Evolutionary conservation across 1,284 basidiomycete species (phyloP).

Genomic region (Mycena sp.): DNA sequence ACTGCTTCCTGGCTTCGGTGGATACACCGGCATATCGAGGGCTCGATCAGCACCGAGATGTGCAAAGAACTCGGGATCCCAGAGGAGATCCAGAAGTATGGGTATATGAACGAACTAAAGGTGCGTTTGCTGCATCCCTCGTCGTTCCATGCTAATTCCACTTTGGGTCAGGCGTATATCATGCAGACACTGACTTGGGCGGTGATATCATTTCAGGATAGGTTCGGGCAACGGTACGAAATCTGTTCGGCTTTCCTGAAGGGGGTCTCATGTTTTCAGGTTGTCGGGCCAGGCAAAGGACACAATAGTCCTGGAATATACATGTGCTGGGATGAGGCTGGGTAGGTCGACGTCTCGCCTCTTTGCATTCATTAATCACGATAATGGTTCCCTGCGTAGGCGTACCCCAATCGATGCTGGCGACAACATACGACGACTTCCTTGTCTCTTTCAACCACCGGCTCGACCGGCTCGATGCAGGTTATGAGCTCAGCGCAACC

Average conservation of each 20-base stretch:
- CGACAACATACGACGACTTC: conserved; percentile 29
- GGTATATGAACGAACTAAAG: conserved; percentile 32
- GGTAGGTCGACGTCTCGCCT: neutral
- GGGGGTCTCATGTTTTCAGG: neutral
- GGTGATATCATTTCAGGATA: conserved; percentile 31
- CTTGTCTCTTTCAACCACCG: conserved; percentile 29
- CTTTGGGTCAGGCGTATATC: conserved; percentile 18
- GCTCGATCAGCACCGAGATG: conserved; percentile 26
- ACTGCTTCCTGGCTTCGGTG: conserved; percentile 32
- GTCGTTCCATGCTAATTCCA: neutral
- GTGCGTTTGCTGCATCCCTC: neutral
- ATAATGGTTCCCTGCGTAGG: neutral
- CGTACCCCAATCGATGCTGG: conserved; percentile 28
- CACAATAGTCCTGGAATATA: conserved; percentile 32
- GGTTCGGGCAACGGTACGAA: conserved; percentile 24
- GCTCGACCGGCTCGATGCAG: conserved; percentile 28
- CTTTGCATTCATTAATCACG: neutral
- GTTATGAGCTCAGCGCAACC: conserved; percentile 26
- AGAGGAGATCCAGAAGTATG: conserved; percentile 27
- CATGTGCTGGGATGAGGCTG: conserved; percentile 29
- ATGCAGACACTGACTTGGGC: conserved; percentile 34
- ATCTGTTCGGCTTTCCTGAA: neutral
- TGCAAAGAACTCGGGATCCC: conserved; percentile 3
- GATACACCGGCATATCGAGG: conserved; percentile 33
- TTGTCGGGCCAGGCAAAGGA: conserved; percentile 29